These are phyloP conservation scores for Fusarium duplospermum DNA, from an alignment of 2,329 filamentous ascomycete genomes.

Conservation along the genomic window DNA sequence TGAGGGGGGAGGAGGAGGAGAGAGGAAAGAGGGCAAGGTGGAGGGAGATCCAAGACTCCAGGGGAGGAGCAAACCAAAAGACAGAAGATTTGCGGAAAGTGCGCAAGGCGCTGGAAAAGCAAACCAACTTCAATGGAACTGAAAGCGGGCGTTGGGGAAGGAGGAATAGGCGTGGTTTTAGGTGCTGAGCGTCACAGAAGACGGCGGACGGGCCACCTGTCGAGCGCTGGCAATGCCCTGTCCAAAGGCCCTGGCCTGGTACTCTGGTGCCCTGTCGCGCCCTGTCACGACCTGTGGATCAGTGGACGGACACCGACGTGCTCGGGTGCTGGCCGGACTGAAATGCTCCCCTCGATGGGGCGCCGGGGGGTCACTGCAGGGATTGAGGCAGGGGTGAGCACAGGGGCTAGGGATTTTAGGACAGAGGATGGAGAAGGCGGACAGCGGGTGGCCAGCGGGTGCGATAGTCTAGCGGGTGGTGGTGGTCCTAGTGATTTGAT, in stretches of 20 bases:
- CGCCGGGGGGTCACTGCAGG: conserved; percentile 30
- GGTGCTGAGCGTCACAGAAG: conserved; percentile 11
- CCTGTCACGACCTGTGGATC: conserved; percentile 39
- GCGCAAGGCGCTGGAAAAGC: conserved; percentile 14
- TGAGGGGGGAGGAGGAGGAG: conserved; percentile 20
- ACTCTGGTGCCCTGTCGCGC: conserved; percentile 29
- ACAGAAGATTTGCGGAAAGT: conserved; percentile 21
- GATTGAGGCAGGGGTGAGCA: conserved; percentile 24
- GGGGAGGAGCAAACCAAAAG: background rate
- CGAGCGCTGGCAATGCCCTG: conserved; percentile 18
- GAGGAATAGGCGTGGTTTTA: conserved; percentile 32
- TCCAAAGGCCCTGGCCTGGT: conserved; percentile 8
- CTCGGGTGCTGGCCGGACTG: conserved; percentile 32
- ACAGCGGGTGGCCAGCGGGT: conserved; percentile 37
- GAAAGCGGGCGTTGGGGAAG: conserved; percentile 12
- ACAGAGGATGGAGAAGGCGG: conserved; percentile 15
- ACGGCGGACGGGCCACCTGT: conserved; percentile 32
- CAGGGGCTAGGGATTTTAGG: conserved; percentile 29
- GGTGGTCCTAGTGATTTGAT: conserved; percentile 16
- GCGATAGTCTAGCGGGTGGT: conserved; percentile 31
- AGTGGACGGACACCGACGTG: conserved; percentile 30
- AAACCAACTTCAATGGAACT: background rate
- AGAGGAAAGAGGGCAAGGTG: conserved; percentile 11
- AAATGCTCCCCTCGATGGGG: conserved; percentile 11
- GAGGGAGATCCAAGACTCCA: background rate